phyloP scores from a whole-genome alignment of 2,329 filamentous ascomycete genomes.

The Fusarium miscanthi region DNA sequence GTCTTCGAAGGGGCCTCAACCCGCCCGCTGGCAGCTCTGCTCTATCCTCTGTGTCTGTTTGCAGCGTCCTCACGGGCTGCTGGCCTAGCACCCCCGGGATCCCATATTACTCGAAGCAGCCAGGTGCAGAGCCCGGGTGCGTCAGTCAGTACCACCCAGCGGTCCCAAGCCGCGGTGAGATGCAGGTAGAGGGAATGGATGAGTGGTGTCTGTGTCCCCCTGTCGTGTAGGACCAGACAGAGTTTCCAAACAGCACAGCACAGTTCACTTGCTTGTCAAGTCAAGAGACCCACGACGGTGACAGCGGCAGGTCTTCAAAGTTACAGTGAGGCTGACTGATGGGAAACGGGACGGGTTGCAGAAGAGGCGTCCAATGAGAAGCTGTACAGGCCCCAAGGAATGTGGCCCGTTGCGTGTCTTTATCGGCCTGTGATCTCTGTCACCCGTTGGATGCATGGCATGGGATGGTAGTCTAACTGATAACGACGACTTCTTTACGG shows the following conservation, averaged over 20 bases:
- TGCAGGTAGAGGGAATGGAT: constrained; percentile 30
- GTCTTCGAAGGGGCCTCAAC: constrained; percentile 37
- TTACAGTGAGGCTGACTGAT: constrained; percentile 44
- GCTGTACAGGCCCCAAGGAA: constrained; percentile 17
- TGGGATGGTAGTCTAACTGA: constrained; percentile 12
- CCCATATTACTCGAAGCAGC: constrained; percentile 41
- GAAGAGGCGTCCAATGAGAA: constrained; percentile 40
- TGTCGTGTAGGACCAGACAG: constrained; percentile 7
- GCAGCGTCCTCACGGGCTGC: constrained; percentile 19
- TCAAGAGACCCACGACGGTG: constrained; percentile 34
- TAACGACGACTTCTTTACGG: constrained; percentile 17
- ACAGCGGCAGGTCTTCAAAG: background rate
- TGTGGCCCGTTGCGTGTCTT: constrained; percentile 32
- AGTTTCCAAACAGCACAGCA: constrained; percentile 4
- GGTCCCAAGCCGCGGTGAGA: constrained; percentile 33
- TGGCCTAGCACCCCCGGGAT: constrained; percentile 32
- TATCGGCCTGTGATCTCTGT: constrained; percentile 34
- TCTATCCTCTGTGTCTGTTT: constrained; percentile 10
- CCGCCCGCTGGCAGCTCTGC: constrained; percentile 36
- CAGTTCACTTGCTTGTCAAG: constrained; percentile 14
- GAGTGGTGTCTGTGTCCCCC: constrained; percentile 24
- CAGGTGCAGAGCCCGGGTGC: constrained; percentile 37
- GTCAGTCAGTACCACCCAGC: constrained; percentile 41
- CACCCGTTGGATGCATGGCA: constrained; percentile 37
- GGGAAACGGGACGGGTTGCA: constrained; percentile 35